These are phyloP conservation scores for Botrytis galanthina DNA, from an alignment of 2,329 filamentous ascomycete genomes.

Conservation along the genomic window DNA sequence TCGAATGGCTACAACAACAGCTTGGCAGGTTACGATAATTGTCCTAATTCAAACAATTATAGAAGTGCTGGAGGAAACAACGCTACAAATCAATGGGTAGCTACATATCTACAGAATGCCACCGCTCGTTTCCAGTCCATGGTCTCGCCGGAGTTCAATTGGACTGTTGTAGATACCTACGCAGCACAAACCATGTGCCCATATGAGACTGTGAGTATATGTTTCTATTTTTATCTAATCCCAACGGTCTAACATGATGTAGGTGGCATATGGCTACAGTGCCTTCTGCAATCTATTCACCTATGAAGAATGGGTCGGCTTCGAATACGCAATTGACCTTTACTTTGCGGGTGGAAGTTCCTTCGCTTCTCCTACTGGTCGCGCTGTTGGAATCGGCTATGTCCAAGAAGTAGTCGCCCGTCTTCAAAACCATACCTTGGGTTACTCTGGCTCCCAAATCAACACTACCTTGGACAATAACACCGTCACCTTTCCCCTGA, in stretches of 20 bases:
- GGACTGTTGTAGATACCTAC: constrained; percentile 62
- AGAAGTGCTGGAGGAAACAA: constrained; percentile 50
- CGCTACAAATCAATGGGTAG: constrained; percentile 58
- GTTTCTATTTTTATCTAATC: neutral
- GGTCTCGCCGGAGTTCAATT: constrained; percentile 55
- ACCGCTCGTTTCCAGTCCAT: constrained; percentile 57
- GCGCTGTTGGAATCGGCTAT: constrained; percentile 71
- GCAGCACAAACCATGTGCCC: constrained; percentile 71
- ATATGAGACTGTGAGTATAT: constrained; percentile 60
- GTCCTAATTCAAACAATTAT: constrained; percentile 56
- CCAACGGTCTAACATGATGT: constrained; percentile 20
- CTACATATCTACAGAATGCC: constrained; percentile 63
- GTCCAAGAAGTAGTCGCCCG: constrained; percentile 72
- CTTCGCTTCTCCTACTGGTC: constrained; percentile 41
- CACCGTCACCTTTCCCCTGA: constrained; percentile 66
- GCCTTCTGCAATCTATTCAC: constrained; percentile 73
- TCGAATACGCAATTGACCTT: constrained; percentile 69
- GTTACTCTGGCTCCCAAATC: constrained; percentile 57
- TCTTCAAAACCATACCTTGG: constrained; percentile 63
- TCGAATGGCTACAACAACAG: constrained; percentile 64
- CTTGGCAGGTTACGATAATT: constrained; percentile 64
- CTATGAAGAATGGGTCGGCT: constrained; percentile 70
- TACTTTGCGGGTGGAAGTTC: constrained; percentile 54
- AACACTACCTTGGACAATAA: constrained; percentile 71
- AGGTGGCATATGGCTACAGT: constrained; percentile 71